phyloP scores from a whole-genome alignment of 148 eudicot species.

The Cornus controversa region DNA sequence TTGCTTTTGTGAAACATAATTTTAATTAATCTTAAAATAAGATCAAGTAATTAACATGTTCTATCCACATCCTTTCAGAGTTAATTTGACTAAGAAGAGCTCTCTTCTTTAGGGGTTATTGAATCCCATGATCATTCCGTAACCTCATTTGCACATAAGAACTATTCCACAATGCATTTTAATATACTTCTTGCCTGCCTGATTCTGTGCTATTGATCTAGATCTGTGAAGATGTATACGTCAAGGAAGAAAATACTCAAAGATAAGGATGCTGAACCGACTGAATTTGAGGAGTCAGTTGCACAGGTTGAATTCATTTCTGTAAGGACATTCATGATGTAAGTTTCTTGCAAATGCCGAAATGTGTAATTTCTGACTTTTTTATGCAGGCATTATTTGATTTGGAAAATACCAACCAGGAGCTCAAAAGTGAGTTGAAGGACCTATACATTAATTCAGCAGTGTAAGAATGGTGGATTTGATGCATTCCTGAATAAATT shows the following conservation, averaged over 20 bases:
- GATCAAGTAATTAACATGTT: neutral
- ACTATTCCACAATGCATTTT: neutral
- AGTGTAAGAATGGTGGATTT: slow-evolving; percentile 25
- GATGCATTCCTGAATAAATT: neutral
- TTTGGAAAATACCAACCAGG: slow-evolving; percentile 38
- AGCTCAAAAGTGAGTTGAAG: slow-evolving; percentile 43
- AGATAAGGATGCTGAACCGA: slow-evolving; percentile 47
- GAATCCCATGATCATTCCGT: neutral
- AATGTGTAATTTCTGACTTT: no score
- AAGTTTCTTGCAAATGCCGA: neutral
- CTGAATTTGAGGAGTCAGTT: slow-evolving; percentile 46
- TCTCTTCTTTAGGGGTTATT: no score
- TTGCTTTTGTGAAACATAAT: no score
- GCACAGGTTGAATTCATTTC: slow-evolving; percentile 31
- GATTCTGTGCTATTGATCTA: neutral
- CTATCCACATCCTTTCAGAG: neutral
- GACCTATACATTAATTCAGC: slow-evolving; percentile 49
- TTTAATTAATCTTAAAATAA: no score
- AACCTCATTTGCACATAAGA: no score
- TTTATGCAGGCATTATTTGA: slow-evolving; percentile 40
- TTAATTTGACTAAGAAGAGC: neutral
- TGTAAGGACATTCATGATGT: neutral
- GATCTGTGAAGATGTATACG: slow-evolving; percentile 40
- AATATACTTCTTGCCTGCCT: neutral
- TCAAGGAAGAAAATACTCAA: slow-evolving; percentile 43